Conservation (phyloP, 225 moss, liverwort and hornwort species). For the Lunularia cruciata region DNA sequence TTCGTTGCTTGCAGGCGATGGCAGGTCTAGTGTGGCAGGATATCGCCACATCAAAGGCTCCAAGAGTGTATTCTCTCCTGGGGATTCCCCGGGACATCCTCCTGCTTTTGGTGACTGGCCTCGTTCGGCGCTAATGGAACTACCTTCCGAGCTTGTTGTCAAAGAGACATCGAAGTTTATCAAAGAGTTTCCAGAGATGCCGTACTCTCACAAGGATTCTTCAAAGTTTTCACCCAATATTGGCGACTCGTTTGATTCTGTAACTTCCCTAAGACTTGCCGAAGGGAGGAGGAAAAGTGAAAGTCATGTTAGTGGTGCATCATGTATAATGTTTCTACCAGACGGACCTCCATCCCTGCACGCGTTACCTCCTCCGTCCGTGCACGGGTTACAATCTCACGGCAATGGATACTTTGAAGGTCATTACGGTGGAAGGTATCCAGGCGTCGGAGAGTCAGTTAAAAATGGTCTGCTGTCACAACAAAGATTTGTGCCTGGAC, state of each 20-base stretch:
- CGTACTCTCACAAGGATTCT: slow-evolving; percentile 21
- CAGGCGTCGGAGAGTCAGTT: slow-evolving; percentile 24
- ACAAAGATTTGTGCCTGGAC: slow-evolving; percentile 41
- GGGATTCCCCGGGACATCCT: slow-evolving; percentile 44
- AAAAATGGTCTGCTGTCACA: slow-evolving; percentile 30
- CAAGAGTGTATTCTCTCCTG: slow-evolving; percentile 33
- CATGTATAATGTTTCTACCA: slow-evolving; percentile 9
- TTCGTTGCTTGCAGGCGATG: slow-evolving; percentile 36
- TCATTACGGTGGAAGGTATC: slow-evolving; percentile 13
- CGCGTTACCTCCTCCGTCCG: slow-evolving; percentile 11
- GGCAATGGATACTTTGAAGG: not conserved
- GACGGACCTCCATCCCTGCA: slow-evolving; percentile 34
- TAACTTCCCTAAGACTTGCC: slow-evolving; percentile 18
- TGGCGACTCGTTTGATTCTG: slow-evolving; percentile 27
- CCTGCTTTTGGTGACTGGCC: slow-evolving; percentile 37
- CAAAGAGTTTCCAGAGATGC: slow-evolving; percentile 41
- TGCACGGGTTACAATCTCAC: slow-evolving; percentile 13
- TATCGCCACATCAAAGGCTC: slow-evolving; percentile 30
- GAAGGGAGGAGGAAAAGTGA: slow-evolving; percentile 45
- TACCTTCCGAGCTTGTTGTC: slow-evolving; percentile 37
- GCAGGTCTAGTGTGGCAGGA: slow-evolving; percentile 30
- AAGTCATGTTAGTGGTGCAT: slow-evolving; percentile 23
- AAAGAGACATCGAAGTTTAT: slow-evolving; percentile 32
- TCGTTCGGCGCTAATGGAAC: slow-evolving; percentile 34
- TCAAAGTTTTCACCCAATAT: slow-evolving; percentile 5